A percentile compares a stretch with the other conserved stretches of the same genome.
Conservation (phyloP, 257 asterid genomes). For the Nicotiana obtusifolia region DNA sequence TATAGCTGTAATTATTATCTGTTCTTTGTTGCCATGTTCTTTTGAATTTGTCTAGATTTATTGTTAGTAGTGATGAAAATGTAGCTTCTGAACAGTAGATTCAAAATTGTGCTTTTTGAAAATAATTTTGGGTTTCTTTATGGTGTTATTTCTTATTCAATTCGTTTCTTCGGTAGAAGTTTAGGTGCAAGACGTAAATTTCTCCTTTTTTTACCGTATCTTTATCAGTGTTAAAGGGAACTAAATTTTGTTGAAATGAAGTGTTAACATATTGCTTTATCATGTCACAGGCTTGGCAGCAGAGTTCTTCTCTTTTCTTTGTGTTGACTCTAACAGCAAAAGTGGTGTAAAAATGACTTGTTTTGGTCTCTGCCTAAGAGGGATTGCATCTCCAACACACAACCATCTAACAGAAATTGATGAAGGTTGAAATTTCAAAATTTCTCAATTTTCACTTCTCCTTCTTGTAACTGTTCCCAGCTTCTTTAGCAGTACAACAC, state of each 20-base stretch:
- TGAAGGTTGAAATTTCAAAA: slow-evolving; percentile 40
- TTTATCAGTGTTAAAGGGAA: not conserved
- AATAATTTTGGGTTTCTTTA: not conserved
- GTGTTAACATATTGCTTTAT: not conserved
- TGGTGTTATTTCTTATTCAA: not conserved
- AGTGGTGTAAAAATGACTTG: slow-evolving; percentile 41
- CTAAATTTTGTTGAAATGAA: not conserved
- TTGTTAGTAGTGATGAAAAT: not conserved
- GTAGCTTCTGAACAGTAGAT: not conserved
- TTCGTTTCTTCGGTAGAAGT: not conserved
- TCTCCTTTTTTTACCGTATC: not conserved
- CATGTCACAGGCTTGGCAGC: not conserved
- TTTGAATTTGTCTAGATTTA: not conserved
- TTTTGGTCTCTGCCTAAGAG: slow-evolving; percentile 35
- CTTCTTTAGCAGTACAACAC: not conserved
- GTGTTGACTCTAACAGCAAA: not conserved
- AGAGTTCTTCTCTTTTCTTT: slow-evolving; percentile 1
- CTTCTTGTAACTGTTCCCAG: not conserved
- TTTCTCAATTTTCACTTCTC: not conserved
- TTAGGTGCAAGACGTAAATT: not conserved
- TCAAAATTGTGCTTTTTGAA: not conserved
- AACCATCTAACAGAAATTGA: slow-evolving; percentile 30
- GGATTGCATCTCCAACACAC: slow-evolving; percentile 22
- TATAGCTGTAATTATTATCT: not conserved
- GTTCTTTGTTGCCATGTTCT: not conserved